Base-by-base conservation (phyloP, 192 early-diverging fungal genomes). In the Bifiguratus adelaidae region DNA sequence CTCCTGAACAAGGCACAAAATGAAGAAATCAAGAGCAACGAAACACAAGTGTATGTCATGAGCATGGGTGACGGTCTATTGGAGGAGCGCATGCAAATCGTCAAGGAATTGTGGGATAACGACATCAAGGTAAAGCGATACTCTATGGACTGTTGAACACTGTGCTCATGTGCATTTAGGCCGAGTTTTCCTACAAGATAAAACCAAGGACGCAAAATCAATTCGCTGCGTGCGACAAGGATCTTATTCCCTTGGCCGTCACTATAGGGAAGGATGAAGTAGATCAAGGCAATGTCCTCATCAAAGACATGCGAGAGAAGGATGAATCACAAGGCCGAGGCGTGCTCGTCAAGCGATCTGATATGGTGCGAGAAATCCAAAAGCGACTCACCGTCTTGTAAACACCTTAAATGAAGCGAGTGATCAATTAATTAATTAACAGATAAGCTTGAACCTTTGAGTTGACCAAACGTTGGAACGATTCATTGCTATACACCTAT, bases 101-200 rank as follows among this genome's bases (percentile, higher is more conserved):
- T 79, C 35, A 70, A 68, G 7, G 85, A 92, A 61, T 77, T 99
- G 4, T 99, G 95, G 95, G 82, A 97, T 67, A 78, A 73, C 20
- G 89, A 82, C 4, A 79, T 99, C 42, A 82, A 84, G 33, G 63
- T 70, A 28, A 16, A 40, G 15, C 16, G 7, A 7, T 21, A 54
- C 9, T 16, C 19, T 56, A 2, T 56, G 19, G 62, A 16, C 24
- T 23, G 34, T n/a, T 53, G 22, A 30, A 46, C 12, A 12, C 26
- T n/a, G 19, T 46, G 5, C 21, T 11, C 15, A 7, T 27, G 0
- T 29, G 4, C n/a, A 42, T 25, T 7, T 16, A 70, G 22, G 85
- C 94, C 23, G 85, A 93, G 60, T 97, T 86, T 65, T 65, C 82
- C 50, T 95, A 86, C 71, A 99, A 99, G 70, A 61, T 65, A n/a